Base-by-base conservation (phyloP, 371 early-diverging fungal species). In the Saksenaea oblongispora region DNA sequence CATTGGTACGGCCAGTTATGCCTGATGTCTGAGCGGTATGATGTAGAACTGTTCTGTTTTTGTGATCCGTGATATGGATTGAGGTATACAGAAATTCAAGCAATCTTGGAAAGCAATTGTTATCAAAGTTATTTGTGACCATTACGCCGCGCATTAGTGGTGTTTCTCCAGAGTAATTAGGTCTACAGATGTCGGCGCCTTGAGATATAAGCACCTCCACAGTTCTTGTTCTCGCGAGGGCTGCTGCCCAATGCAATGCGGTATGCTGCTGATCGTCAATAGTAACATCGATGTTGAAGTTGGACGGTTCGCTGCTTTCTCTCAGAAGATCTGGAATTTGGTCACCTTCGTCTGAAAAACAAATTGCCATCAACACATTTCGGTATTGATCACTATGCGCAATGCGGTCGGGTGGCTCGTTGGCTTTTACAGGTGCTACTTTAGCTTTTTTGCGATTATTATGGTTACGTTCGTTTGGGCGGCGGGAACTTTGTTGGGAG, bases 211-310 rank as follows among this genome's bases (percentile, higher is more conserved):
- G 73, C 9, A 90, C 67, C 36, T 87, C 81, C 31, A 97, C 85
- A 8, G 94, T 81, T 37, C 88, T 80, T 31, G 93, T 83, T 18
- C 92, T 83, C 0, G 91, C 97, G 68, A 98, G 86, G 7, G 97
- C 94, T 8, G 96, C 93, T 0, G 98, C 97, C 97, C 97, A 98
- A 66, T 98, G 99, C 14, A 96, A 75, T 5, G 95, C 86, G 0
- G 97, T 93, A 66, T 98, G 96, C 1, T 97, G 97, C 54, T 93
- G 92, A 42, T 94, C 96, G 60, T 98, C 98, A 37, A 98, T 92
- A 17, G 88, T 84, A 26, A 95, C 74, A 73, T 97, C 51, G 10
- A 47, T 47, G 11, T 47, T 47, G 24, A 47, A 22, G 24, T 10
- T 22, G 22, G 17, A 22, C 7, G 51, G n/a, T 7, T 82, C 84